Percentiles rank a stretch among this genome's conserved stretches.
Evolutionary conservation across 2,329 filamentous ascomycete genomes (phyloP).

Genomic region (Ceratocystis ficicola): DNA sequence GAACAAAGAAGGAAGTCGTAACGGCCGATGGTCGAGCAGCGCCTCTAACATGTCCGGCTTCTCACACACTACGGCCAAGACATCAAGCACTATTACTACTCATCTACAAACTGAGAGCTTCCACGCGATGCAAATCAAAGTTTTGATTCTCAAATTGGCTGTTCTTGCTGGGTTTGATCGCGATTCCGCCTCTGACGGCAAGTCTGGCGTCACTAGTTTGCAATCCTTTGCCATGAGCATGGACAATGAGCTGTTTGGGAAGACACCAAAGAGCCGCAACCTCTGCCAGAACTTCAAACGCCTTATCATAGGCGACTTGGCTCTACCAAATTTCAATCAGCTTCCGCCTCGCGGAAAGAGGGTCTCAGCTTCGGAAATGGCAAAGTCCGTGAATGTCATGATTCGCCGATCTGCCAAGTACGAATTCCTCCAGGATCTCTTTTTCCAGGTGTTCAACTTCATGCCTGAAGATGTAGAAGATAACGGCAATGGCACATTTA

Average conservation of each 20-base stretch:
- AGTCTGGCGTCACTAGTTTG: conserved; percentile 42
- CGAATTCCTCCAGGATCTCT: conserved; percentile 69
- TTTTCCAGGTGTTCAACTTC: conserved; percentile 73
- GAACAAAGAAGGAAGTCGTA: conserved; percentile 43
- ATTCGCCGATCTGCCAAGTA: conserved; percentile 57
- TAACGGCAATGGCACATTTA: conserved; percentile 38
- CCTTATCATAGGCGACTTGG: conserved; percentile 60
- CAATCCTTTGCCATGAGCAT: conserved; percentile 66
- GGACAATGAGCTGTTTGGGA: conserved; percentile 66
- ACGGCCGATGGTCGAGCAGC: conserved; percentile 68
- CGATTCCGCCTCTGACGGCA: conserved; percentile 36
- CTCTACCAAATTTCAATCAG: conserved; percentile 33
- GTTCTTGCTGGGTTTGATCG: conserved; percentile 72
- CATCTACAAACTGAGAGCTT: conserved; percentile 57
- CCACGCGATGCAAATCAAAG: conserved; percentile 65
- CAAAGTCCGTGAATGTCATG: conserved; percentile 68
- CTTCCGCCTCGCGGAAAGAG: conserved; percentile 45
- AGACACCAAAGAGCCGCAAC: conserved; percentile 53
- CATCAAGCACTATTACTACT: conserved; percentile 61
- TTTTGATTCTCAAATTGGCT: conserved; percentile 71
- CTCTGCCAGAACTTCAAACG: conserved; percentile 71
- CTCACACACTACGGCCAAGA: conserved; percentile 55
- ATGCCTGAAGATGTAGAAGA: conserved; percentile 63
- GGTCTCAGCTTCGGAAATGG: conserved; percentile 61
- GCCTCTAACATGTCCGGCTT: conserved; percentile 69